These are phyloP conservation scores for Paraconiothyrium sp. DNA, from an alignment of 2,329 filamentous ascomycete species.

Conservation along the genomic window DNA sequence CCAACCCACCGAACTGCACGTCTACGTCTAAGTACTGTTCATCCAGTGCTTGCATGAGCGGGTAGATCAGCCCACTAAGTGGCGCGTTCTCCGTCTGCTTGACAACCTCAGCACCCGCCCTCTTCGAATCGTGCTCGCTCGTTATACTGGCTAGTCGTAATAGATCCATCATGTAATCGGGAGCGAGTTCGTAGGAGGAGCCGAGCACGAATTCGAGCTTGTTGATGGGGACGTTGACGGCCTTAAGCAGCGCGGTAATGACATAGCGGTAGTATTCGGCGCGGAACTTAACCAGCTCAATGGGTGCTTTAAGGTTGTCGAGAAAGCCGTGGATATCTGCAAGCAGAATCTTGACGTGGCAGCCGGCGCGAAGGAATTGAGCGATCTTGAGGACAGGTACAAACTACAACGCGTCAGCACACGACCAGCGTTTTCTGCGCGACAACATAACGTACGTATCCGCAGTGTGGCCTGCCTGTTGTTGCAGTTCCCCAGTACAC, in stretches of 20 bases:
- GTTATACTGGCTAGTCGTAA: constrained; percentile 77
- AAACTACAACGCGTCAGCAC: constrained; percentile 57
- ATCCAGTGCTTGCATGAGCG: constrained; percentile 88
- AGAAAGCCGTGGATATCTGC: constrained; percentile 74
- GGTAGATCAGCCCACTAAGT: constrained; percentile 80
- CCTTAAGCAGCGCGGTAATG: constrained; percentile 77
- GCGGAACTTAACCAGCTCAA: constrained; percentile 84
- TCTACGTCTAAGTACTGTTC: constrained; percentile 86
- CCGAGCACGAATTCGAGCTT: constrained; percentile 86
- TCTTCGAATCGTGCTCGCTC: constrained; percentile 83
- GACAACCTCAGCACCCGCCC: constrained; percentile 91
- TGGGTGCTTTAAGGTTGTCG: constrained; percentile 84
- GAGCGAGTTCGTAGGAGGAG: constrained; percentile 77
- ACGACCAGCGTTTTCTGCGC: not conserved
- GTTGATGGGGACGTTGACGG: constrained; percentile 80
- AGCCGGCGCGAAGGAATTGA: constrained; percentile 84
- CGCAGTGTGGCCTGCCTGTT: constrained; percentile 87
- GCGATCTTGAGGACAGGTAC: constrained; percentile 90
- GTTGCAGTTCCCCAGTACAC: constrained; percentile 92
- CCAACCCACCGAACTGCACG: constrained; percentile 79
- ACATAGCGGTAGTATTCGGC: constrained; percentile 83
- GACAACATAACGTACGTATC: constrained; percentile 64
- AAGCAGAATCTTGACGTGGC: constrained; percentile 81
- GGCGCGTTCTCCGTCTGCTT: constrained; percentile 86
- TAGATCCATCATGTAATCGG: constrained; percentile 85